Percentiles rank a stretch among this genome's conserved stretches.
phyloP scores from a whole-genome alignment of 2,329 filamentous ascomycete species.

The Claviceps purpurea region DNA sequence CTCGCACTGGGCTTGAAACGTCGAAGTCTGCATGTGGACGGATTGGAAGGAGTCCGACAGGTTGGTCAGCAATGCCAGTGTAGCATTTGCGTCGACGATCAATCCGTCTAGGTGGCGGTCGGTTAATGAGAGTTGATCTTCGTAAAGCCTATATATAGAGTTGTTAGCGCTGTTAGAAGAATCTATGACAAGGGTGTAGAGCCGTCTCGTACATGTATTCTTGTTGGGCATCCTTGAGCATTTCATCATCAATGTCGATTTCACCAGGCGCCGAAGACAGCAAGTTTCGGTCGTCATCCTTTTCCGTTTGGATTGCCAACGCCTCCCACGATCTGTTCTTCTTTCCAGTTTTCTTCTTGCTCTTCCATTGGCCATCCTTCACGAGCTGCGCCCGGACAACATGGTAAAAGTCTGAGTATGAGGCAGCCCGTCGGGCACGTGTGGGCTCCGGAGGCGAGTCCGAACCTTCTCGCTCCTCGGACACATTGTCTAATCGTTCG shows the following conservation, averaged over 20 bases:
- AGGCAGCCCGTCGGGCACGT: slow-evolving; percentile 53
- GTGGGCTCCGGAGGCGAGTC: slow-evolving; percentile 54
- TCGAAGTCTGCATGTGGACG: slow-evolving; percentile 83
- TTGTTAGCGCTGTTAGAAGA: slow-evolving; percentile 14
- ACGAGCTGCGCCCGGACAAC: slow-evolving; percentile 43
- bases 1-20: slow-evolving; percentile 86
- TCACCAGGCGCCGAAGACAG: slow-evolving; percentile 7
- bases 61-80: slow-evolving; percentile 61
- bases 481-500: slow-evolving; percentile 43
- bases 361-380: slow-evolving; percentile 31
- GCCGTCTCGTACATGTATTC: slow-evolving; percentile 58
- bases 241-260: slow-evolving; percentile 41
- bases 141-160: slow-evolving; percentile 49
- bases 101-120: slow-evolving; percentile 72
- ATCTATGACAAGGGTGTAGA: background rate
- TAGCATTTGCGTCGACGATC: slow-evolving; percentile 61
- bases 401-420: slow-evolving; percentile 63
- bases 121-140: slow-evolving; percentile 67
- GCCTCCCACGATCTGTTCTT: slow-evolving; percentile 37
- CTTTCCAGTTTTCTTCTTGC: slow-evolving; percentile 23
- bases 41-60: slow-evolving; percentile 77
- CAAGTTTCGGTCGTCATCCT: slow-evolving; percentile 13
- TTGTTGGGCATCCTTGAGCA: slow-evolving; percentile 72
- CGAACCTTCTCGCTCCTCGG: slow-evolving; percentile 41
- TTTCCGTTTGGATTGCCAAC: slow-evolving; percentile 18